Percentiles rank a stretch among this genome's conserved stretches.
phyloP scores from a whole-genome alignment of 148 eudicot species.

The Chenopodium suecicum region DNA sequence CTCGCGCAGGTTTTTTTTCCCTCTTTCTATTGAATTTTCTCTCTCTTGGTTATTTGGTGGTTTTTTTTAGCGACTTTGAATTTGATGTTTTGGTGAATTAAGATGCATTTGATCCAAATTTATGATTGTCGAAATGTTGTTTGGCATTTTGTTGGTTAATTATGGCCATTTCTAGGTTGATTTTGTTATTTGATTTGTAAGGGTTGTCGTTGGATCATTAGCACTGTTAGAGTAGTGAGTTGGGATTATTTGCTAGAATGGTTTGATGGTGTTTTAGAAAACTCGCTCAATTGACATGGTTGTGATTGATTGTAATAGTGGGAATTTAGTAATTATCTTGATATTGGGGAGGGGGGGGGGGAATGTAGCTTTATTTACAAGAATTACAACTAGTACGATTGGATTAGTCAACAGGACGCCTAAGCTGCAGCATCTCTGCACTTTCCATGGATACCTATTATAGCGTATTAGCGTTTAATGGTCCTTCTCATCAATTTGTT shows the following conservation, averaged over 20 bases:
- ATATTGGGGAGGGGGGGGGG: not conserved
- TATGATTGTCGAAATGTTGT: not conserved
- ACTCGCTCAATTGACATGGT: not conserved
- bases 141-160: not conserved
- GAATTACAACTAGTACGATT: not conserved
- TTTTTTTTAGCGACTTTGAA: not conserved
- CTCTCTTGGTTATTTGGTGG: not conserved
- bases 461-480: not conserved
- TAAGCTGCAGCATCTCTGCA: not conserved
- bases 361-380: not conserved
- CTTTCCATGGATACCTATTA: not conserved
- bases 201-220: not conserved
- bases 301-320: not conserved
- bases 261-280: too few species aligned
- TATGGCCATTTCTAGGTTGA: not conserved
- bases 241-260: not conserved
- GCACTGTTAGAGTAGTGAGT: slow-evolving; percentile 5
- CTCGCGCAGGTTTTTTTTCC: slow-evolving; percentile 71
- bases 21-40: not conserved
- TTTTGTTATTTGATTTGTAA: not conserved
- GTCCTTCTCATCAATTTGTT: not conserved
- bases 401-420: not conserved
- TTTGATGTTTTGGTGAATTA: not conserved
- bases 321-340: not conserved
- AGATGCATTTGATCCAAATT: slow-evolving; percentile 9